phyloP scores from a whole-genome alignment of 1,284 basidiomycete genomes.

The Ustilago bromivora region DNA sequence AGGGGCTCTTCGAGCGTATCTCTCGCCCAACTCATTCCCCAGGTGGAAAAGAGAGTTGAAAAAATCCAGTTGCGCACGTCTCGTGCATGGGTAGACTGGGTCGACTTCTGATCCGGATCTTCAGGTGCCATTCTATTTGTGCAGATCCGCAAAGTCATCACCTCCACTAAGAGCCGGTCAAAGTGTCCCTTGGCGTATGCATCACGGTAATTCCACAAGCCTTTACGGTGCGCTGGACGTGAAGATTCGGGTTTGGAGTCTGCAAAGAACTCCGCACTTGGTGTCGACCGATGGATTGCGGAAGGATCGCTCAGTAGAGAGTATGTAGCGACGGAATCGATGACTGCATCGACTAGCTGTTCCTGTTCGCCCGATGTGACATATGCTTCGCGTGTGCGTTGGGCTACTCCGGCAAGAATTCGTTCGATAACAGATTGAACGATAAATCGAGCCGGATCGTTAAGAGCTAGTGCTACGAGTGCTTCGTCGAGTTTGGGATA shows the following conservation, averaged over 20 bases:
- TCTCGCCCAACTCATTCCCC: conserved; percentile 62
- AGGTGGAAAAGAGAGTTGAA: conserved; percentile 53
- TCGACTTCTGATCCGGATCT: conserved; percentile 56
- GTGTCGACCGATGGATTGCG: conserved; percentile 42
- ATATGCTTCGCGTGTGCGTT: conserved; percentile 27
- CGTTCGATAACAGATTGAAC: conserved; percentile 48
- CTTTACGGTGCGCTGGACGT: conserved; percentile 1
- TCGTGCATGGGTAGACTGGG: conserved; percentile 42
- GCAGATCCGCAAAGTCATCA: conserved; percentile 40
- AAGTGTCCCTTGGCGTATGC: conserved; percentile 45
- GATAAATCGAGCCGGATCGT: conserved; percentile 58
- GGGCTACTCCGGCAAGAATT: conserved; percentile 33
- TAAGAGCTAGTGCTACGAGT: conserved; percentile 26
- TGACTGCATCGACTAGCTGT: conserved; percentile 51
- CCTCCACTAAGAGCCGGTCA: conserved; percentile 35
- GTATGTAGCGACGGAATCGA: conserved; percentile 59
- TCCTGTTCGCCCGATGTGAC: conserved; percentile 52
- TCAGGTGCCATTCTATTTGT: conserved; percentile 42
- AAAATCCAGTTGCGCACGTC: conserved; percentile 48
- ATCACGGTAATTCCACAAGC: conserved; percentile 31
- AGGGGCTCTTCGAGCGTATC: conserved; percentile 53
- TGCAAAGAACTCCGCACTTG: conserved; percentile 46
- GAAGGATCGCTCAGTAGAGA: conserved; percentile 46
- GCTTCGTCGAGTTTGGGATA: conserved; percentile 44
- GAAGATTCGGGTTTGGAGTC: conserved; percentile 4